Conservation (phyloP, 2,329 filamentous ascomycete species). For the Talaromyces sp. region DNA sequence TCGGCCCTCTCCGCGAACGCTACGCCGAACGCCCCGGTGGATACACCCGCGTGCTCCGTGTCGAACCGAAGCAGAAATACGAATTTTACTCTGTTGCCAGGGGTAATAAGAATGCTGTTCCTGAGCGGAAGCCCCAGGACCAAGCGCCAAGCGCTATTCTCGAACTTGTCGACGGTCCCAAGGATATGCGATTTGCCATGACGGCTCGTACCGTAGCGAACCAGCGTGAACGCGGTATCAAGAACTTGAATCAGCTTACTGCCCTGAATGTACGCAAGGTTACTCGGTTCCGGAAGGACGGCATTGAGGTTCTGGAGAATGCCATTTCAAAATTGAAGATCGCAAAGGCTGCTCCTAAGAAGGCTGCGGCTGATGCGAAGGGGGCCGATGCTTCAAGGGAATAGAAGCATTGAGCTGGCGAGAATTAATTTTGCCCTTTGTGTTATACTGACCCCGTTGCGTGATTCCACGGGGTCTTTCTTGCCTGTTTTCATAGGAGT, state of each 20-base stretch:
- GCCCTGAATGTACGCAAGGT: conserved; percentile 80
- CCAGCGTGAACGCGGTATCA: conserved; percentile 54
- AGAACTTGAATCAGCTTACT: conserved; percentile 70
- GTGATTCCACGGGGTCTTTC: neutral
- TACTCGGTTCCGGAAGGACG: conserved; percentile 70
- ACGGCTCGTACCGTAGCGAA: conserved; percentile 82
- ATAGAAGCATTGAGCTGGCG: neutral
- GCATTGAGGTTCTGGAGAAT: conserved; percentile 67
- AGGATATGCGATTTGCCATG: conserved; percentile 92
- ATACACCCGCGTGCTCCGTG: conserved; percentile 91
- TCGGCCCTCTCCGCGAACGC: conserved; percentile 76
- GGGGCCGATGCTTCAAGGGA: conserved; percentile 12
- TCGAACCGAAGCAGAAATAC: conserved; percentile 74
- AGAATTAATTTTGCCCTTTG: neutral
- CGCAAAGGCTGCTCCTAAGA: conserved; percentile 36
- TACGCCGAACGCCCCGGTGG: conserved; percentile 81
- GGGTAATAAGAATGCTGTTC: conserved; percentile 18
- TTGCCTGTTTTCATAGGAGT: conserved; percentile 14
- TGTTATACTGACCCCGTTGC: neutral
- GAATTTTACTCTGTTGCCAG: conserved; percentile 25
- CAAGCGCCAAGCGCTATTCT: conserved; percentile 89
- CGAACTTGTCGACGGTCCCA: conserved; percentile 90
- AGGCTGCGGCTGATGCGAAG: conserved; percentile 20
- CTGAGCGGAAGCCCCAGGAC: conserved; percentile 57
- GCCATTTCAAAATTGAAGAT: conserved; percentile 63